phyloP scores from a whole-genome alignment of 1,284 basidiomycete species.

The Cryptococcus sp. region DNA sequence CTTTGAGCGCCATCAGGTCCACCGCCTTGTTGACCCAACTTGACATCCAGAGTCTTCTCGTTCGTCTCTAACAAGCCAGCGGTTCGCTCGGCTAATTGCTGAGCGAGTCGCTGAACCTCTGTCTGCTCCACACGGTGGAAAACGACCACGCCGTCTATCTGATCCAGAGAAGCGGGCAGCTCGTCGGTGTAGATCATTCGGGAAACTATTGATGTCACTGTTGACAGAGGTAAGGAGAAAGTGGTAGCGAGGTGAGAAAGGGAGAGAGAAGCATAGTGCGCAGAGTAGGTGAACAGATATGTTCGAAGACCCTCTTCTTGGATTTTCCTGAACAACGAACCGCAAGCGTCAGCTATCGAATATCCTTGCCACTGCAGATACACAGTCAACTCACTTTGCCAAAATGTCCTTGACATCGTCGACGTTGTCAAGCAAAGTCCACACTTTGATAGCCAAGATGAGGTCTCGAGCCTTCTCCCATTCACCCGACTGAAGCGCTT shows the following conservation, averaged over 20 bases:
- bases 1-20: conserved; percentile 56
- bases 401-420: conserved; percentile 91
- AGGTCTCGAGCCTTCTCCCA: conserved; percentile 95
- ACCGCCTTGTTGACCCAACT: conserved; percentile 73
- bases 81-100: conserved; percentile 85
- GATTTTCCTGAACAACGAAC: conserved; percentile 67
- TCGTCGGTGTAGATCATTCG: conserved; percentile 99
- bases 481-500: conserved; percentile 92
- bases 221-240: conserved; percentile 76
- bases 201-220: conserved; percentile 88
- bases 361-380: too few relatives aligned
- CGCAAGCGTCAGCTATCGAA: conserved; percentile 5
- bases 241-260: conserved; percentile 81
- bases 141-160: conserved; percentile 78
- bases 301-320: conserved; percentile 97
- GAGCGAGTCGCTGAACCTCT: conserved; percentile 84
- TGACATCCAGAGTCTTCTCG: conserved; percentile 88
- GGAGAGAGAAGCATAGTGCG: conserved; percentile 90
- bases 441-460: conserved; percentile 95
- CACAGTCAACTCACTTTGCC: conserved; percentile 65
- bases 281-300: conserved; percentile 97
- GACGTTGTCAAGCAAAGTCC: conserved; percentile 91
- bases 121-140: conserved; percentile 88
- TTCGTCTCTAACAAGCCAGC: conserved; percentile 89
- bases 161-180: conserved; percentile 88